phyloP scores from a whole-genome alignment of 108 stramenopile species.

The Cyclotella distinguenda region DNA sequence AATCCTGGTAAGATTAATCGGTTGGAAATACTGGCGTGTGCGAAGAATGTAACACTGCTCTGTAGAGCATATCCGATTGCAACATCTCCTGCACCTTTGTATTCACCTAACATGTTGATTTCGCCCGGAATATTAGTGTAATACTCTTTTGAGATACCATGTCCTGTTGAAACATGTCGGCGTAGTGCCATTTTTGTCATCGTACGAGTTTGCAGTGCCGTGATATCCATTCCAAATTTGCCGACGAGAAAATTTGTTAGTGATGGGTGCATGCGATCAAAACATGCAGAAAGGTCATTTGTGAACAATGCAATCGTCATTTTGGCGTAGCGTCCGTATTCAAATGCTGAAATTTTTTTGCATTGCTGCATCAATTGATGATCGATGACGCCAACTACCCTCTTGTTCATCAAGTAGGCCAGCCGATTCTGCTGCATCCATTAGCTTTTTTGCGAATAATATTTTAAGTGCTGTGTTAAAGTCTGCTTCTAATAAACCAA shows the following conservation, averaged over 20 bases:
- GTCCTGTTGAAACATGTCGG: background rate
- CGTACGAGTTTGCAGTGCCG: no score
- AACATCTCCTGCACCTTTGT: conserved; percentile 23
- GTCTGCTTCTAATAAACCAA: conserved; percentile 10
- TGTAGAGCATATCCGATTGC: background rate
- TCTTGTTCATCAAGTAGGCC: conserved; percentile 6
- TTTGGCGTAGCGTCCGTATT: background rate
- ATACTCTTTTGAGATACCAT: background rate
- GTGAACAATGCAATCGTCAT: background rate
- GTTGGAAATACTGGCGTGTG: background rate
- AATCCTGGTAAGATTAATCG: background rate
- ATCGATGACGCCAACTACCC: conserved; percentile 4
- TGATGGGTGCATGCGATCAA: conserved; percentile 16
- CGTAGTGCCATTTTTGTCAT: background rate
- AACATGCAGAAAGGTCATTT: conserved; percentile 15
- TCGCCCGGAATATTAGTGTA: background rate
- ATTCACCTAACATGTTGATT: background rate
- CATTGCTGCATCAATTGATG: conserved; percentile 17
- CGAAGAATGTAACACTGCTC: background rate
- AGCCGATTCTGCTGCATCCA: background rate
- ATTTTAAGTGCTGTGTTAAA: conserved; percentile 28
- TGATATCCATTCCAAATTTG: background rate
- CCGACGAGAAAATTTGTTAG: background rate
- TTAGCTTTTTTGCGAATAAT: conserved; percentile 1
- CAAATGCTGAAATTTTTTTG: conserved; percentile 15